Evolutionary conservation across 2,329 filamentous ascomycete species (phyloP), one percentile per base, ranked within the genome.

Genomic region (Parastagonospora nodorum): DNA sequence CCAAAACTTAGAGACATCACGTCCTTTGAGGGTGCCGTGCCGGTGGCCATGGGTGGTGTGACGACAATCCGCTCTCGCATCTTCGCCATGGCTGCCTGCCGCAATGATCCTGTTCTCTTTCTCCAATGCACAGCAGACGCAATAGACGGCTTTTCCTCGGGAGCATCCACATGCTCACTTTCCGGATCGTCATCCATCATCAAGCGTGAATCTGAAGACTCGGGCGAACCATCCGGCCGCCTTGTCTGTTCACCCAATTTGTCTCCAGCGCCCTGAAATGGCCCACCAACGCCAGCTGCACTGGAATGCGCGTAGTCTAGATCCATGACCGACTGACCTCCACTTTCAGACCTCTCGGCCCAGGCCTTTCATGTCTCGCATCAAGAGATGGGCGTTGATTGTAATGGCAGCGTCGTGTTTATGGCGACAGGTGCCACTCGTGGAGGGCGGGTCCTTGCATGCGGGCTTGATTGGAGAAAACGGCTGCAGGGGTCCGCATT

Each of bases 61-160:
- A 71, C 1, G 71, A 69, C 63, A 43, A 64, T 66, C 36, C 59
- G 60, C 45, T 69, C 61, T 24, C 58, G 55, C 58, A 66, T 61
- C 58, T 88, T 87, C 55, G 88, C 88, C 42, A 96, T 79, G 24
- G 91, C 92, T 9, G 90, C 90, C 74, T 96, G 96, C 52, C 92
- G 84, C 70, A 97, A 78, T 9, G 92, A 96, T 4, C 91, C 92
- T 69, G 89, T 89, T 52, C 92, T 84, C 63, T 87, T 86, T 48
- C 91, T 80, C 29, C 63, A 66, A 69, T 80, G 78, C 48, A 69
- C 27, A 24, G 15, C 27, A n/a, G 38, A n/a, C 19, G 8, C 24
- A 24, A 8, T 28, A 28, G 38, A 40, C 16, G 15, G 15, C 85
- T 88, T 43, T 83, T 74, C 62, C 76, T 24, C 5, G 19, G 5